Percentiles rank a stretch among this genome's conserved stretches.
phyloP scores from a whole-genome alignment of 768 basidiomycete species.

The Suillus americanus region DNA sequence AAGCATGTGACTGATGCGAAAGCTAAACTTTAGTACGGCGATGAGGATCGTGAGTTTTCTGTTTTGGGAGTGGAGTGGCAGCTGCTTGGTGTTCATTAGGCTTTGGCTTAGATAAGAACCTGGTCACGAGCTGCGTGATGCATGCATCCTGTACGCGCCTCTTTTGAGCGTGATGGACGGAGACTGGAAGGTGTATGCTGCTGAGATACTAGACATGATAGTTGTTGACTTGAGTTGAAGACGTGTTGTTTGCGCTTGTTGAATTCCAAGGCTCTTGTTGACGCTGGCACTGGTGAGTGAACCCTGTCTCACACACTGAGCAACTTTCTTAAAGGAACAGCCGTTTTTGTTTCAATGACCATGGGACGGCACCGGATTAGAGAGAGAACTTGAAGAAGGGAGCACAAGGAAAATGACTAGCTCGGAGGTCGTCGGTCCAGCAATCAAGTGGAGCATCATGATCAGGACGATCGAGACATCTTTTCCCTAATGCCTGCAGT shows the following conservation, averaged over 20 bases:
- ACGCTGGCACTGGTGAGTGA: too few species aligned
- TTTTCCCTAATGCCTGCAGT: not conserved
- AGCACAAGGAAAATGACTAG: too few species aligned
- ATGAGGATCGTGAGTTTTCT: conserved; percentile 44
- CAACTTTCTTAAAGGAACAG: too few species aligned
- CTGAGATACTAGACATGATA: conserved; percentile 9
- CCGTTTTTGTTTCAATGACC: too few species aligned
- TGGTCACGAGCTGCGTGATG: conserved; percentile 31
- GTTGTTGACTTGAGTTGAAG: too few species aligned
- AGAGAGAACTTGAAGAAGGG: too few species aligned
- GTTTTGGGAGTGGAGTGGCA: conserved; percentile 16
- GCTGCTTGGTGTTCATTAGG: conserved; percentile 11
- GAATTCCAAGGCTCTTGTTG: not conserved
- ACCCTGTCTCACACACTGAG: too few species aligned
- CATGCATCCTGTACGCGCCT: conserved; percentile 65
- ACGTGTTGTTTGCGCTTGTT: not conserved
- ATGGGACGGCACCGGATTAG: too few species aligned
- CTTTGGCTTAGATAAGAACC: conserved; percentile 21
- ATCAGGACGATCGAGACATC: too few species aligned
- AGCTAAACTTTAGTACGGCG: conserved; percentile 35
- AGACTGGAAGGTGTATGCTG: conserved; percentile 39
- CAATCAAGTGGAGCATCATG: too few species aligned
- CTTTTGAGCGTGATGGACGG: conserved; percentile 68
- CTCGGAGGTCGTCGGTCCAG: too few species aligned
- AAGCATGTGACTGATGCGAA: conserved; percentile 54